Evolutionary conservation across 768 basidiomycete species (phyloP).

Genomic region (Tricholoma hemisulphureum): DNA sequence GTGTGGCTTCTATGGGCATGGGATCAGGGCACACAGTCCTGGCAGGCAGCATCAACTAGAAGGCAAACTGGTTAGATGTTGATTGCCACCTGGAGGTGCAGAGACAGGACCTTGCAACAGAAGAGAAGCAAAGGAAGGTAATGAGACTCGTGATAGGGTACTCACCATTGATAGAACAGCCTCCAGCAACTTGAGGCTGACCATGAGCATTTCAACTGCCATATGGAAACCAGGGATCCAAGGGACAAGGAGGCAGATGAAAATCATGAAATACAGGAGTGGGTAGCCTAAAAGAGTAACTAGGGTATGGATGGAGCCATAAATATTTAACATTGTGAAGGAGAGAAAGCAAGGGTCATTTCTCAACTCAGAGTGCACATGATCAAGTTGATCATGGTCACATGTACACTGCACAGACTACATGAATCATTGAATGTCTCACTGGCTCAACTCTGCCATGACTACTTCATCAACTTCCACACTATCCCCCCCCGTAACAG

Average conservation of each 20-base stretch:
- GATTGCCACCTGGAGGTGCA: neutral
- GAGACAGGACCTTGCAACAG: neutral
- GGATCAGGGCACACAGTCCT: neutral
- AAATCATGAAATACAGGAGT: neutral
- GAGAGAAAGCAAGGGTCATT: neutral
- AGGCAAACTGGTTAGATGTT: neutral
- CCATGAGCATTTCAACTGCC: neutral
- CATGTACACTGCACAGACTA: neutral
- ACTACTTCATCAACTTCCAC: constrained; percentile 10
- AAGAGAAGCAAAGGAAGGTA: neutral
- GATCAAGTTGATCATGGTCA: no score
- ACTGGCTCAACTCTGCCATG: constrained; percentile 10
- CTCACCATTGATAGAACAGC: neutral
- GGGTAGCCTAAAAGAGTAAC: neutral
- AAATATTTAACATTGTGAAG: neutral
- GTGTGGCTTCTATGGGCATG: neutral
- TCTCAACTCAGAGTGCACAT: neutral
- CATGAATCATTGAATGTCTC: neutral
- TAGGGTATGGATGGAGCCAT: neutral
- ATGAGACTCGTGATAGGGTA: neutral
- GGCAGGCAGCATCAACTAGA: neutral
- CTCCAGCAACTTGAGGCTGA: neutral
- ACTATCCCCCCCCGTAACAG: constrained; percentile 9
- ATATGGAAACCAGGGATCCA: neutral
- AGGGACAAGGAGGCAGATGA: neutral